Percentiles rank a stretch among this genome's conserved stretches.
These are phyloP conservation scores for Santalum album DNA, from an alignment of 164 flowering plant genomes.

Conservation along the genomic window DNA sequence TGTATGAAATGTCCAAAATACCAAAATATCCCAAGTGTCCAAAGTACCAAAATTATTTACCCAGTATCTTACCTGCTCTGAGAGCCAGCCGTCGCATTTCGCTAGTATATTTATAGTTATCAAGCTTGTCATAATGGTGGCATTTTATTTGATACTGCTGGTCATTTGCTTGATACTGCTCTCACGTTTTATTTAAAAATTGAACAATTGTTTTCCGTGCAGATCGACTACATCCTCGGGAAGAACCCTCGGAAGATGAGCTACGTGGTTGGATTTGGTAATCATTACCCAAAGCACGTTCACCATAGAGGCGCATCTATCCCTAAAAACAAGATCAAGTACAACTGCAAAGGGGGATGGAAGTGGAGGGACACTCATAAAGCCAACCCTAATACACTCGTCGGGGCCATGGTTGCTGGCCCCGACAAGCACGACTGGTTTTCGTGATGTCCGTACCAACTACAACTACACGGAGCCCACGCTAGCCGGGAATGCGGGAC, in stretches of 20 bases:
- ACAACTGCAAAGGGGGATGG: slow-evolving; percentile 93
- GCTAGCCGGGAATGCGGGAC: slow-evolving; percentile 90
- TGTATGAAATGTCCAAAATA: too few relatives aligned
- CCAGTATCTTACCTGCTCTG: too few relatives aligned
- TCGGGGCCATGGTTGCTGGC: slow-evolving; percentile 98
- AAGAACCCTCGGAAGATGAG: slow-evolving; percentile 93
- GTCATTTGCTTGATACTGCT: too few relatives aligned
- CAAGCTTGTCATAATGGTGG: too few relatives aligned
- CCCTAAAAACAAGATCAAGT: slow-evolving; percentile 69
- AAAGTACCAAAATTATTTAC: too few relatives aligned
- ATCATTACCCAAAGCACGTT: slow-evolving; percentile 71
- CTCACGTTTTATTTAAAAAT: neutral
- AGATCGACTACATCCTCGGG: slow-evolving; percentile 93
- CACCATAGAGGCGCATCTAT: slow-evolving; percentile 96
- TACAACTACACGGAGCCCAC: slow-evolving; percentile 96
- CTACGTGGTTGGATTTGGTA: slow-evolving; percentile 83
- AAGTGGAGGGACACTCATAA: slow-evolving; percentile 76
- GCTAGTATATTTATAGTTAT: too few relatives aligned
- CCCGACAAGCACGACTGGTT: slow-evolving; percentile 84
- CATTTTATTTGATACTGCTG: too few relatives aligned
- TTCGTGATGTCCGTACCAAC: slow-evolving; percentile 72
- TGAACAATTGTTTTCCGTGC: slow-evolving; percentile 7
- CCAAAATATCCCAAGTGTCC: too few relatives aligned
- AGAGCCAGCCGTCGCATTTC: too few relatives aligned
- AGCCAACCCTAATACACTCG: slow-evolving; percentile 76